Evolutionary conservation across 306 rosid species (phyloP).

Genomic region (Cucurbita argyrosperma): DNA sequence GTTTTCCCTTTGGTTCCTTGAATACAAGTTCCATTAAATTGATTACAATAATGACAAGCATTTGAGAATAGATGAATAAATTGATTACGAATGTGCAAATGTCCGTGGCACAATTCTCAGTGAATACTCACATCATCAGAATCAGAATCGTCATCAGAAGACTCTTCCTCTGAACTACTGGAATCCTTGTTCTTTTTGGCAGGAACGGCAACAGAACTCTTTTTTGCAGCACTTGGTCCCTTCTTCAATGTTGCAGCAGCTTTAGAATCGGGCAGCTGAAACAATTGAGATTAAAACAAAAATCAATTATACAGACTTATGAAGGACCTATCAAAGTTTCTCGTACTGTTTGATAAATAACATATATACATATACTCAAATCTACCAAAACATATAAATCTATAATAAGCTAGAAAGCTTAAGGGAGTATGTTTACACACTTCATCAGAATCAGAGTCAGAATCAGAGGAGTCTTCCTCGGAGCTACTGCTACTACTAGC

Average conservation of each 20-base stretch:
- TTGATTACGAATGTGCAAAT: neutral
- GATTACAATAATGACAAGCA: neutral
- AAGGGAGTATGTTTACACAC: neutral
- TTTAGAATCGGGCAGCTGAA: constrained; percentile 28
- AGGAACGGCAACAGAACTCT: constrained; percentile 2
- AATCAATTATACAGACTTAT: neutral
- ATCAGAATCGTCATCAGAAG: constrained; percentile 26
- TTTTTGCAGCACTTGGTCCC: constrained; percentile 18
- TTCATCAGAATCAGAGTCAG: constrained; percentile 1
- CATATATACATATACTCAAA: neutral
- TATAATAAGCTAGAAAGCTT: too few relatives aligned
- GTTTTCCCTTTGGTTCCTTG: constrained; percentile 25
- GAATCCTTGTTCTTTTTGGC: constrained; percentile 14
- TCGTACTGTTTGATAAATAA: too few relatives aligned
- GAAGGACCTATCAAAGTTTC: neutral
- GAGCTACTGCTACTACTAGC: constrained; percentile 1
- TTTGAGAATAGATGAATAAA: neutral
- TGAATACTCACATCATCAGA: constrained; percentile 28
- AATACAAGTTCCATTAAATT: neutral
- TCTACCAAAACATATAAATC: neutral
- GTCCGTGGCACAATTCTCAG: neutral
- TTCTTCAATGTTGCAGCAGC: constrained; percentile 12
- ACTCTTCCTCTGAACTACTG: constrained; percentile 13
- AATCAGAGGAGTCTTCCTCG: neutral
- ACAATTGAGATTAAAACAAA: neutral